Evolutionary conservation across 129 eudicot genomes (phyloP).

Genomic region (Arctium lappa): DNA sequence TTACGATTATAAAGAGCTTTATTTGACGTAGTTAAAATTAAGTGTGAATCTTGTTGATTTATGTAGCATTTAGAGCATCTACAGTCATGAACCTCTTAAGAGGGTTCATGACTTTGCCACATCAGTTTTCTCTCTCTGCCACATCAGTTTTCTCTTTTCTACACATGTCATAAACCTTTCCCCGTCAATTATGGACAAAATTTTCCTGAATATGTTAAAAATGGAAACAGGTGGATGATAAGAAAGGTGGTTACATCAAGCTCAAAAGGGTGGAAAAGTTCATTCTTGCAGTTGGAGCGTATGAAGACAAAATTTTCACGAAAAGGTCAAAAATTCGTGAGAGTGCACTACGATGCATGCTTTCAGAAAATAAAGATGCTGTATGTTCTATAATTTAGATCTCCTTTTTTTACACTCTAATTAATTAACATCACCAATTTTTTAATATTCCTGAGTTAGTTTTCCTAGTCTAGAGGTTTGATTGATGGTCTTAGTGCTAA

Average conservation of each 20-base stretch:
- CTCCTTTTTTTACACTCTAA: background rate
- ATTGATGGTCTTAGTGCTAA: background rate
- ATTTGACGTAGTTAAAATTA: background rate
- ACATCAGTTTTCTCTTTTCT: too few species aligned
- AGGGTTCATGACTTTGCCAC: too few species aligned
- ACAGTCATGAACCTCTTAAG: too few species aligned
- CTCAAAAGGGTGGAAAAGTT: slow-evolving; percentile 61
- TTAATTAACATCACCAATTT: background rate
- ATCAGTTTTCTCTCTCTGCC: too few species aligned
- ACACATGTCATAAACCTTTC: too few species aligned
- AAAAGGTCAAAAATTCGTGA: slow-evolving; percentile 41
- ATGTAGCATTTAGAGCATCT: background rate
- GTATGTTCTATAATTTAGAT: slow-evolving; percentile 28
- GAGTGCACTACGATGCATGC: slow-evolving; percentile 19
- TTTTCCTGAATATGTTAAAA: background rate
- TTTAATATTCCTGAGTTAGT: background rate
- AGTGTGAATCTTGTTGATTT: background rate
- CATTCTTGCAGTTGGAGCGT: slow-evolving; percentile 44
- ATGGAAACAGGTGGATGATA: slow-evolving; percentile 37
- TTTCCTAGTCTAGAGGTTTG: background rate
- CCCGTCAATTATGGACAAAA: too few species aligned
- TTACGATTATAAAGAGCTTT: background rate
- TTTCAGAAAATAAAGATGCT: slow-evolving; percentile 8
- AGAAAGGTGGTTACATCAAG: slow-evolving; percentile 38
- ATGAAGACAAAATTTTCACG: slow-evolving; percentile 56